Base-by-base conservation (phyloP, 2,329 filamentous ascomycete genomes). In the Didymella sp. region DNA sequence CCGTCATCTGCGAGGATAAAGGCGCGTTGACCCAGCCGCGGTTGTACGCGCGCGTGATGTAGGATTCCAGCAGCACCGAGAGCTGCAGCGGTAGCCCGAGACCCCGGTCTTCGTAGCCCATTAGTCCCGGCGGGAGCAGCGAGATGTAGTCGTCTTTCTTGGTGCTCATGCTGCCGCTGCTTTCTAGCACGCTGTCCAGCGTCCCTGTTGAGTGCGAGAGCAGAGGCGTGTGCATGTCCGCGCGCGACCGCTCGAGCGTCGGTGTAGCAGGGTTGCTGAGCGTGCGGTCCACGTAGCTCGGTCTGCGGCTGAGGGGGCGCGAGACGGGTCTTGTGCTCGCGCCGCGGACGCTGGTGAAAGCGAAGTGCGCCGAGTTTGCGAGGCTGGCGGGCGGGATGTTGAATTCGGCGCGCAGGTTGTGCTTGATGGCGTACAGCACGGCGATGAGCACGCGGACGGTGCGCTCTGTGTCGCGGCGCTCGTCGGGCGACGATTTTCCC, bases 401-500 rank as follows among this genome's bases (percentile, higher is more conserved):
- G 47, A 86, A 89, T 72, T 88, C 86, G 1, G 84, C 83, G 17
- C 86, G 82, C 0, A 89, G 76, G 66, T 87, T 85, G 67, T 87
- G 85, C 66, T 88, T 89, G 40, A 87, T 81, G 0, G 86, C 84
- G 64, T 85, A 88, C 2, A 87, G 80, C 46, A 88, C 80, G 0
- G 86, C 86, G 58, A 88, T 79, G 11, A 88, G 74, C 11, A 86
- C 80, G 12, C 85, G 80, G 2, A 88, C 77, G 0, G 82, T 82
- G 38, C 82, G 79, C 64, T 88, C 85, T n/a, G 84, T 81, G 62
- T 88, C 84, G 48, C 81, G 74, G 45, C 76, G 75, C 71, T 88
- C 84, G 0, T 60, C 66, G 6, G 73, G 67, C 13, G 56, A 63
- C 1, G 70, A 42, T 2, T 60, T 27, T 0, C 62, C 66, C 0